phyloP scores from a whole-genome alignment of 2,329 filamentous ascomycete species.

The Onygenales sp. region DNA sequence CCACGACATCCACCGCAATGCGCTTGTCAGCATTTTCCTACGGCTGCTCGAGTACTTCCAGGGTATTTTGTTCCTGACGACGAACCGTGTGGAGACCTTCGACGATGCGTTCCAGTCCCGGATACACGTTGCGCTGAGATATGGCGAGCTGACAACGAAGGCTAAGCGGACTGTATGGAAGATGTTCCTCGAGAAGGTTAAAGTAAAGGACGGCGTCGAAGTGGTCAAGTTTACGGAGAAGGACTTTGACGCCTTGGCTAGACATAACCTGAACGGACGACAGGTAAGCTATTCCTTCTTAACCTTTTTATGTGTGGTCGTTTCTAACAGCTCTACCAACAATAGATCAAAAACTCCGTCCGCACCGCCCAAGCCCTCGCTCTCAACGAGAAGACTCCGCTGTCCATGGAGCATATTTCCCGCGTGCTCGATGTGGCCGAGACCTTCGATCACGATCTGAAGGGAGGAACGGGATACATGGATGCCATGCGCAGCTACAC shows the following conservation, averaged over 20 bases:
- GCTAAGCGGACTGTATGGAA: conserved; percentile 74
- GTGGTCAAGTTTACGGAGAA: conserved; percentile 41
- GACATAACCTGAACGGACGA: conserved; percentile 59
- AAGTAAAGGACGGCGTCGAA: conserved; percentile 52
- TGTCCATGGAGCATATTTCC: conserved; percentile 71
- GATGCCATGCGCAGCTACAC: conserved; percentile 76
- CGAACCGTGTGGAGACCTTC: conserved; percentile 77
- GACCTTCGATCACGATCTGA: conserved; percentile 74
- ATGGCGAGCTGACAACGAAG: conserved; percentile 61
- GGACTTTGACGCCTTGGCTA: conserved; percentile 58
- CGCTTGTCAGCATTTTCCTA: conserved; percentile 78
- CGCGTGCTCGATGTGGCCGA: conserved; percentile 76
- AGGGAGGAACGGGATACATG: conserved; percentile 68
- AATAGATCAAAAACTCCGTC: conserved; percentile 79
- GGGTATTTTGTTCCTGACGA: conserved; percentile 81
- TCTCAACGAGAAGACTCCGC: conserved; percentile 59
- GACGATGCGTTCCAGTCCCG: conserved; percentile 84
- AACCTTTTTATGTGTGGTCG: background rate
- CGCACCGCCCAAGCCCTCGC: conserved; percentile 75
- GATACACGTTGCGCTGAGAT: conserved; percentile 76
- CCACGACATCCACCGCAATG: conserved; percentile 76
- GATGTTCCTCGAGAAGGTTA: conserved; percentile 69
- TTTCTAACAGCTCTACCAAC: conserved; percentile 2
- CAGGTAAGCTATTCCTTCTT: conserved; percentile 39
- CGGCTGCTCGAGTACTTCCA: conserved; percentile 85